Conservation (phyloP, 306 rosid genomes). For the Medicago arabica region DNA sequence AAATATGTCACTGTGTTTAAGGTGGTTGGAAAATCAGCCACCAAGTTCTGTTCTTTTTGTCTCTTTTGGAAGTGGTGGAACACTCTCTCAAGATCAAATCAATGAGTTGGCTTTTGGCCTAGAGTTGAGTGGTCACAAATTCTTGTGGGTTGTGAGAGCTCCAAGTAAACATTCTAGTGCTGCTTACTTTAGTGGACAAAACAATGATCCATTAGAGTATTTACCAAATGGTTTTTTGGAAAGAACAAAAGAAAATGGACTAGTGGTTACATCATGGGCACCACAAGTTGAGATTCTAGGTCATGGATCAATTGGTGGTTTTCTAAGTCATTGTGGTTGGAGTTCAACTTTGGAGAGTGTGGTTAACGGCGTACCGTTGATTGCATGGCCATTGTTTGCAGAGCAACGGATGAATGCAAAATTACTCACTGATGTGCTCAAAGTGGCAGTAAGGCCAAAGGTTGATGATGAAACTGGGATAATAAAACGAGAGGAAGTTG, state of each 20-base stretch:
- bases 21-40: constrained; percentile 41
- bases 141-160: constrained; percentile 48
- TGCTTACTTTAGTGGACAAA: constrained; percentile 21
- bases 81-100: constrained; percentile 38
- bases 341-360: constrained; percentile 36
- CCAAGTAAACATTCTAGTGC: constrained; percentile 8
- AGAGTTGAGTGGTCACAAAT: constrained; percentile 46
- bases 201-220: constrained; percentile 4
- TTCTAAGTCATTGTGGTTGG: constrained; percentile 48
- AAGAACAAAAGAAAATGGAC: constrained; percentile 26
- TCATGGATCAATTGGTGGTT: constrained; percentile 36
- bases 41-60: constrained; percentile 37
- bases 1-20: not conserved
- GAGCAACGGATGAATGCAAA: constrained; percentile 40
- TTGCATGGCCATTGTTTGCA: constrained; percentile 43
- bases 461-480: constrained; percentile 27
- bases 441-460: constrained; percentile 34
- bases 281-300: constrained; percentile 41
- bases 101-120: constrained; percentile 43
- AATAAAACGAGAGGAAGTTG: constrained; percentile 42
- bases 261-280: constrained; percentile 41
- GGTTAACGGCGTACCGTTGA: constrained; percentile 27
- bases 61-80: constrained; percentile 51
- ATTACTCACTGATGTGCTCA: not conserved
- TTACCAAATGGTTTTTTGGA: constrained; percentile 40